Percentiles rank a stretch among this genome's conserved stretches.
These are phyloP conservation scores for Aureobasidium sp. DNA, from an alignment of 2,329 filamentous ascomycete species.

Conservation along the genomic window DNA sequence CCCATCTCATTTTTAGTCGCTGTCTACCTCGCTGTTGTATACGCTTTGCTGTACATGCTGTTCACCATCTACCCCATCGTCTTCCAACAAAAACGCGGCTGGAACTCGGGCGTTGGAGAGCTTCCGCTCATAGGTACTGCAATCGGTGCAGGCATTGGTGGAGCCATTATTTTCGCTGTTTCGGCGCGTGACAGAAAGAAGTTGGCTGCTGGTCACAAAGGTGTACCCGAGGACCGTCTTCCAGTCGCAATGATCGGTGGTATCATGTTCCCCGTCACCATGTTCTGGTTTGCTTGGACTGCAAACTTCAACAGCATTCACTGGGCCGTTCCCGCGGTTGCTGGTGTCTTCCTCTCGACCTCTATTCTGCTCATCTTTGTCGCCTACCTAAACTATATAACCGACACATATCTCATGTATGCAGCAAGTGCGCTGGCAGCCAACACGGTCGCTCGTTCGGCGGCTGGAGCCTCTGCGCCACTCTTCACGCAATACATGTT, in stretches of 20 bases:
- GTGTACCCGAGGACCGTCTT: slow-evolving; percentile 37
- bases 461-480: slow-evolving; percentile 23
- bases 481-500: slow-evolving; percentile 27
- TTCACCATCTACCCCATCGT: slow-evolving; percentile 51
- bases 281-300: slow-evolving; percentile 30
- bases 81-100: slow-evolving; percentile 44
- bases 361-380: slow-evolving; percentile 43
- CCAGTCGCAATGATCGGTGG: slow-evolving; percentile 25
- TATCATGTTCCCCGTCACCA: slow-evolving; percentile 24
- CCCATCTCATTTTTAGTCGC: slow-evolving; percentile 45
- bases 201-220: slow-evolving; percentile 26
- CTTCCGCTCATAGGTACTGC: slow-evolving; percentile 44
- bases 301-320: slow-evolving; percentile 34
- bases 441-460: slow-evolving; percentile 23
- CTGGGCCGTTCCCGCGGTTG: slow-evolving; percentile 40
- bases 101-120: slow-evolving; percentile 46
- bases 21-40: slow-evolving; percentile 46
- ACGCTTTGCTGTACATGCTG: slow-evolving; percentile 48
- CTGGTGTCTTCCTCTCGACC: slow-evolving; percentile 34
- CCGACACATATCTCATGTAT: slow-evolving; percentile 41
- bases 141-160: slow-evolving; percentile 41
- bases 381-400: slow-evolving; percentile 46
- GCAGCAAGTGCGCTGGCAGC: slow-evolving; percentile 24
- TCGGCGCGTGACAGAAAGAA: slow-evolving; percentile 32
- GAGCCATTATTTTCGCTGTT: slow-evolving; percentile 33